These are phyloP conservation scores for Mycena crocata DNA, from an alignment of 768 basidiomycete genomes.

Conservation along the genomic window DNA sequence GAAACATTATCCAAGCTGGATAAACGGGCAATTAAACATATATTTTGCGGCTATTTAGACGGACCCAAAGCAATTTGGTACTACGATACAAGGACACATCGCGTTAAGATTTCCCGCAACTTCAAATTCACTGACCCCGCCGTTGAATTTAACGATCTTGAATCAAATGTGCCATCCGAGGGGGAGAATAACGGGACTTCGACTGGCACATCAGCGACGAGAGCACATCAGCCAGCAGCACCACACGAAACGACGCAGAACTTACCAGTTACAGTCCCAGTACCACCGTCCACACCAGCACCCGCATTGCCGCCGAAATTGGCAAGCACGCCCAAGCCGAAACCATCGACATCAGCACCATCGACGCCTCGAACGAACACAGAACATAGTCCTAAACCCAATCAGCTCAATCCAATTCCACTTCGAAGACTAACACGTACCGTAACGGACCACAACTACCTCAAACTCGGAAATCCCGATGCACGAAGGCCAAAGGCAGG, in stretches of 20 bases:
- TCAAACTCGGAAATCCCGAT: slow-evolving; percentile 9
- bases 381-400: background rate
- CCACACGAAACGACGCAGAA: background rate
- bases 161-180: slow-evolving; percentile 4
- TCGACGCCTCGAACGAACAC: background rate
- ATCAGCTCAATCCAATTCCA: slow-evolving; percentile 19
- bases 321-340: background rate
- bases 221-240: background rate
- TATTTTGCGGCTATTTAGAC: slow-evolving; percentile 23
- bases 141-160: background rate
- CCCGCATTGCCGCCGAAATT: background rate
- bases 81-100: slow-evolving; percentile 18
- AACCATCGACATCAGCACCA: background rate
- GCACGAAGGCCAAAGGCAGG: background rate
- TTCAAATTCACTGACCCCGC: slow-evolving; percentile 3
- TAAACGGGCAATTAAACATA: slow-evolving; percentile 1
- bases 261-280: background rate
- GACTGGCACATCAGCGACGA: background rate
- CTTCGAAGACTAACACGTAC: slow-evolving; percentile 12
- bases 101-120: slow-evolving; percentile 15
- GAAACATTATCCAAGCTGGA: slow-evolving; percentile 15
- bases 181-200: slow-evolving; percentile 9
- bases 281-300: background rate
- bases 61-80: slow-evolving; percentile 19
- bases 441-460: slow-evolving; percentile 3